These are phyloP conservation scores for Pichia paraexigua DNA, from an alignment of 805 yeast genomes.

Conservation along the genomic window DNA sequence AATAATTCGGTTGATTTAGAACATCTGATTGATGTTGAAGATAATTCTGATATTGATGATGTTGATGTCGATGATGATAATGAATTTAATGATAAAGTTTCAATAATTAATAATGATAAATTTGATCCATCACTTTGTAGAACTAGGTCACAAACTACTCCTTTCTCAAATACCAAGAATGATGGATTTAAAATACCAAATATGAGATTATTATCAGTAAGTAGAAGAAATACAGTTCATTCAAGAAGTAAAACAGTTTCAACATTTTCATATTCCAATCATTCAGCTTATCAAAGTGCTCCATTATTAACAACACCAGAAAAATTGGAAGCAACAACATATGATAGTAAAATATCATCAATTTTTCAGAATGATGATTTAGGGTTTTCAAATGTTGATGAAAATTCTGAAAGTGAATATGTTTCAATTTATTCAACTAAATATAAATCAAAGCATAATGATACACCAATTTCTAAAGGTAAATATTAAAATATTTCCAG, in stretches of 20 bases:
- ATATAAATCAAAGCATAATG: constrained; percentile 21
- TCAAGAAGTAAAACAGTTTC: constrained; percentile 23
- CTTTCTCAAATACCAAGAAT: neutral
- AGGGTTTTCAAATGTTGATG: constrained; percentile 4
- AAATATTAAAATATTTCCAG: neutral
- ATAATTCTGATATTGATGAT: neutral
- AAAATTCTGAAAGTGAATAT: neutral
- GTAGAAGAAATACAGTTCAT: constrained; percentile 11
- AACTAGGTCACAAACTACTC: neutral
- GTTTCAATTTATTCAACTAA: constrained; percentile 14
- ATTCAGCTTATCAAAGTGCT: constrained; percentile 6
- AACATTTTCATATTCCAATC: constrained; percentile 12
- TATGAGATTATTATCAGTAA: constrained; percentile 2
- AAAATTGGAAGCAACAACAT: constrained; percentile 6
- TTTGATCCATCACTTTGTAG: neutral
- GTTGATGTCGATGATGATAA: neutral
- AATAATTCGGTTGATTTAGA: constrained; percentile 19
- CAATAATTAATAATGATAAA: neutral
- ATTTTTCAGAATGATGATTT: constrained; percentile 1
- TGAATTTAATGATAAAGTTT: neutral
- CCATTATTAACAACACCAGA: constrained; percentile 10
- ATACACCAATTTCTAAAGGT: constrained; percentile 25
- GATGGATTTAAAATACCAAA: constrained; percentile 11
- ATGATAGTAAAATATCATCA: neutral
- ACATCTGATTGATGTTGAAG: constrained; percentile 17